Evolutionary conservation across 1,139 yeast species (phyloP), one percentile per base, ranked within the genome.

Genomic region (Ogataea hybrid): DNA sequence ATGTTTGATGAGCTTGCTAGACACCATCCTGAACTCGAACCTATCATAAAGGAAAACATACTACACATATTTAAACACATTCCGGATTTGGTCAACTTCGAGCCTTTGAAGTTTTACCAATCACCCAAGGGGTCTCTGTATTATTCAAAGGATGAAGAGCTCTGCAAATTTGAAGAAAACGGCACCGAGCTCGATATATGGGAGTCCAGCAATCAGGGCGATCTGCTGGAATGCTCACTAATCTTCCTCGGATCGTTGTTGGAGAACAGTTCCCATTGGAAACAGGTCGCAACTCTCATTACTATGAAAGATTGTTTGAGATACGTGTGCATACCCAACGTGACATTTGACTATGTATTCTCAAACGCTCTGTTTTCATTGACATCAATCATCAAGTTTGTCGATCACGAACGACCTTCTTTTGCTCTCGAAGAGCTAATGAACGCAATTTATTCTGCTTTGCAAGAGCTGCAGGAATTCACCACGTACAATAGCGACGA

Each of bases 1-100:
- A 74, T 85, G 0, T 72, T 89, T 54, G 96, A 90, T 57, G 95
- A 87, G 52, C 67, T 90, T 39, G 82, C 88, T 6, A 75, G 96
- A 54, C 97, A 90, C 59, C 87, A 87, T 55, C 83, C 95, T 1
- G 75, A 74, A 1, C 69, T 89, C 45, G 80, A 85, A 42, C 81
- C 84, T 0, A 58, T 66, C 0, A 78, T 90, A 28, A 64, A 79
- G 40, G 62, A 68, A 5, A 77, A 79, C 42, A 68, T 83, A 25
- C 65, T 72, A 9, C 56, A 60, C 2, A 53, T 84, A 22, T 67
- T 85, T 1, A 63, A 70, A 20, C 65, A 65, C 11, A 60, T 83
- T 6, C 79, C 84, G 0, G 49, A 44, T 0, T 50, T 59, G 8
- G 72, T 73, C 1, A 57, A 62, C 3, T 65, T 79, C 36, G 56